A percentile compares a stretch with the other conserved stretches of the same genome.
Evolutionary conservation across 768 basidiomycete species (phyloP).

Genomic region (Auriscalpium orientale): DNA sequence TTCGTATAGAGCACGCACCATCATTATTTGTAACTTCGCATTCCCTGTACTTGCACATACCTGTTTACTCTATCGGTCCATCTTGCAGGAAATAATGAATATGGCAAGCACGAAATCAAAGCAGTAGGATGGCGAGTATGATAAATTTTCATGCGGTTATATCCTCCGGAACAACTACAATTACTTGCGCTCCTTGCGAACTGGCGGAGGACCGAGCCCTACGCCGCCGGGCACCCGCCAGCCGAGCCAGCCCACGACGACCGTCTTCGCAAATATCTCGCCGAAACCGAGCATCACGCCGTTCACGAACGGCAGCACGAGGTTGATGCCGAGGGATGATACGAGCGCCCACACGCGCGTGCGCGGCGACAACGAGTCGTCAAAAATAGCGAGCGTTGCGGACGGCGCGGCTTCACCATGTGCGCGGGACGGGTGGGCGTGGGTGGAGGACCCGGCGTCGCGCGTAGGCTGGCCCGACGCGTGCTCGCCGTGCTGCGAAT

Average conservation of each 20-base stretch:
- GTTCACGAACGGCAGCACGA: slow-evolving; percentile 83
- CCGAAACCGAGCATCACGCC: slow-evolving; percentile 97
- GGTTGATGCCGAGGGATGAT: slow-evolving; percentile 75
- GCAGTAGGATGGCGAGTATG: too few species aligned
- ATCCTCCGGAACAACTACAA: not conserved
- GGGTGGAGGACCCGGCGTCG: too few species aligned
- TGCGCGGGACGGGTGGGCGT: too few species aligned
- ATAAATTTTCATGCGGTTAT: too few species aligned
- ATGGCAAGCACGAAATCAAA: too few species aligned
- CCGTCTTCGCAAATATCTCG: slow-evolving; percentile 82
- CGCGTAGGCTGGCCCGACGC: too few species aligned
- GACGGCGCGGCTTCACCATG: slow-evolving; percentile 16
- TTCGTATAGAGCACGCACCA: not conserved
- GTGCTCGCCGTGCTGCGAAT: slow-evolving; percentile 9
- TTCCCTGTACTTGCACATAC: not conserved
- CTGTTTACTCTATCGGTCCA: not conserved
- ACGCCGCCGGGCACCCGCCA: slow-evolving; percentile 27
- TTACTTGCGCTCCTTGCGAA: not conserved
- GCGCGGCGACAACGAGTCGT: slow-evolving; percentile 53
- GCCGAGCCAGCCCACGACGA: slow-evolving; percentile 49
- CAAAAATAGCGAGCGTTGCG: slow-evolving; percentile 65
- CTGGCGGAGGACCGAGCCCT: slow-evolving; percentile 5
- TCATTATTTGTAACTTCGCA: slow-evolving; percentile 3
- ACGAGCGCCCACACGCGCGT: slow-evolving; percentile 63
- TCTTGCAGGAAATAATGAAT: too few species aligned